These are phyloP conservation scores for Vachellia collinsii DNA, from an alignment of 306 rosid genomes.

Conservation along the genomic window DNA sequence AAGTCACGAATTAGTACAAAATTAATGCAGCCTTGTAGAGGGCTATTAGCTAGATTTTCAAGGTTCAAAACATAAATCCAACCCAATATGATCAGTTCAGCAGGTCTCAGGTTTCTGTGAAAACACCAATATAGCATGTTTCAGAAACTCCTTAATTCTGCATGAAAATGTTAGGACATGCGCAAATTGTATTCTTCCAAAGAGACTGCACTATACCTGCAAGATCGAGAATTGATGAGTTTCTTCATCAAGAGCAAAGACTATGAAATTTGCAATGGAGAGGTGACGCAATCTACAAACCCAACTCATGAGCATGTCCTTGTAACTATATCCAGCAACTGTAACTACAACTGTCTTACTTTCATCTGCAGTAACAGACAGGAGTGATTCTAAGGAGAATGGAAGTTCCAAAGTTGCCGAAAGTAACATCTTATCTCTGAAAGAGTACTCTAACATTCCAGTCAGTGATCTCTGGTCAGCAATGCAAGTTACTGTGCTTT, in stretches of 20 bases:
- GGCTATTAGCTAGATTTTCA: conserved; percentile 6
- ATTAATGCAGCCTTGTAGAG: neutral
- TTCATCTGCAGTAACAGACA: conserved; percentile 62
- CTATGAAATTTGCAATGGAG: conserved; percentile 59
- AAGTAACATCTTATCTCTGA: conserved; percentile 47
- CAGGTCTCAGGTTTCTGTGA: neutral
- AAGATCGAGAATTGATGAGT: conserved; percentile 72
- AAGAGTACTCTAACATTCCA: conserved; percentile 45
- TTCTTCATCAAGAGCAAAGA: conserved; percentile 84
- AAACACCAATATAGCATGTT: neutral
- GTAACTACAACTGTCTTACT: conserved; percentile 75
- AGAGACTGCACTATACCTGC: conserved; percentile 58
- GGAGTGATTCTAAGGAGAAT: conserved; percentile 78
- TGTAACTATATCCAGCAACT: conserved; percentile 86
- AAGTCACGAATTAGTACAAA: neutral
- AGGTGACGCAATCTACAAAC: conserved; percentile 74
- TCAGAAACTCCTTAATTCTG: neutral
- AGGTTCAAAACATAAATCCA: neutral
- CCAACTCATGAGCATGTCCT: conserved; percentile 99
- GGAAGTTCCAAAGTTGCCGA: conserved; percentile 57
- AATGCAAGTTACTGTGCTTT: conserved; percentile 49
- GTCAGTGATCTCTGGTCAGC: conserved; percentile 43
- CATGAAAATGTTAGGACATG: neutral
- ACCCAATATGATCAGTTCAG: conserved; percentile 3
- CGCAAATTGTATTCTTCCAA: neutral